phyloP scores from a whole-genome alignment of 1,284 basidiomycete genomes.

The Rhizoctonia solani region DNA sequence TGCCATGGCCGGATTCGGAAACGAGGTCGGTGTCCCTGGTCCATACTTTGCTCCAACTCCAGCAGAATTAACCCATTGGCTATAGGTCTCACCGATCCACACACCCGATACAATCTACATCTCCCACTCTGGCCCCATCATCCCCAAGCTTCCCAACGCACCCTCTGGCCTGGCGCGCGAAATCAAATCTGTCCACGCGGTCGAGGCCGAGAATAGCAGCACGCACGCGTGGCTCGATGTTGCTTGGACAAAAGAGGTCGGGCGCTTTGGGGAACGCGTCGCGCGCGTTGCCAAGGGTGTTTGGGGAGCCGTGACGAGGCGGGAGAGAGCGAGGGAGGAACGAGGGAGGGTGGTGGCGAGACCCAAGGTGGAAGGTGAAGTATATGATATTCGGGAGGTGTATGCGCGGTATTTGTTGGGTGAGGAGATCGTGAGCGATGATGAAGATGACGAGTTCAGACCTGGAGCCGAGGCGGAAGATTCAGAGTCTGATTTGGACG shows the following conservation, averaged over 20 bases:
- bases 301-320: constrained; percentile 43
- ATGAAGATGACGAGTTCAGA: constrained; percentile 59
- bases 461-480: constrained; percentile 38
- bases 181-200: constrained; percentile 52
- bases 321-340: not conserved
- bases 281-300: constrained; percentile 50
- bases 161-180: constrained; percentile 54
- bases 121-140: constrained; percentile 1
- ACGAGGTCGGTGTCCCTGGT: constrained; percentile 66
- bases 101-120: constrained; percentile 23
- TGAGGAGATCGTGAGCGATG: constrained; percentile 60
- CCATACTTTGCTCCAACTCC: constrained; percentile 39
- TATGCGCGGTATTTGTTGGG: constrained; percentile 66
- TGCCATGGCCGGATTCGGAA: constrained; percentile 67
- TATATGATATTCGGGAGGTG: constrained; percentile 45
- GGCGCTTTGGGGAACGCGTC: constrained; percentile 46
- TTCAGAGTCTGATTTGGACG: not conserved
- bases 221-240: constrained; percentile 48
- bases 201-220: constrained; percentile 35
- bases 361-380: constrained; percentile 14
- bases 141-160: constrained; percentile 32
- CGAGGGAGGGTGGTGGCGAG: not conserved
- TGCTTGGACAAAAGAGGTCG: constrained; percentile 55
- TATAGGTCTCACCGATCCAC: constrained; percentile 4
- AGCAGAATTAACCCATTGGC: not conserved